phyloP scores from a whole-genome alignment of 495 filamentous ascomycete genomes.

The Penicillium cinerascens region DNA sequence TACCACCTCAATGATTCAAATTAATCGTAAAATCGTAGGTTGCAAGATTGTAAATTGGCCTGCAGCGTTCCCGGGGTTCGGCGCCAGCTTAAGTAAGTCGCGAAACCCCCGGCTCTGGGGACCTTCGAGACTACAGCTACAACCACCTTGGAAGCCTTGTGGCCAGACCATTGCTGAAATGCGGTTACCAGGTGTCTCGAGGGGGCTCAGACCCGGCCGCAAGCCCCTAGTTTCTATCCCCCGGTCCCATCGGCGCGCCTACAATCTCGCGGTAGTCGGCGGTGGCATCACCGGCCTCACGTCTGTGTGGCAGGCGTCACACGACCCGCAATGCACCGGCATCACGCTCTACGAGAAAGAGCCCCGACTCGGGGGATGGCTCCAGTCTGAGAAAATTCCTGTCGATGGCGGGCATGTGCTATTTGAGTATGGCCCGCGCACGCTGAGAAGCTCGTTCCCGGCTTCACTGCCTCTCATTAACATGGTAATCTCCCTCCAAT shows the following conservation, averaged over 20 bases:
- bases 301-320: constrained; percentile 68
- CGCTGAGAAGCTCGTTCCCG: constrained; percentile 55
- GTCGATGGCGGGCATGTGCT: constrained; percentile 59
- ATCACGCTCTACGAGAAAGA: constrained; percentile 79
- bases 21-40: not conserved
- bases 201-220: constrained; percentile 15
- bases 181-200: constrained; percentile 26
- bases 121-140: constrained; percentile 5
- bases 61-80: not conserved
- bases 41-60: not conserved
- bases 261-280: constrained; percentile 71
- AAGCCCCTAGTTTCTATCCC: constrained; percentile 16
- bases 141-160: not conserved
- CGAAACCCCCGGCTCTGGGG: not conserved
- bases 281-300: constrained; percentile 90
- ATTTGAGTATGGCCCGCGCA: constrained; percentile 85
- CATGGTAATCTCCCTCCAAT: constrained; percentile 44
- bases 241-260: constrained; percentile 23
- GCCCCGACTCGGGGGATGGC: constrained; percentile 75
- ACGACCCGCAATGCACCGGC: constrained; percentile 52
- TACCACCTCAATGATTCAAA: not conserved
- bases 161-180: constrained; percentile 23
- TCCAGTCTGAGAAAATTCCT: constrained; percentile 62
- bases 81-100: constrained; percentile 14
- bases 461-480: constrained; percentile 48